Conservation (phyloP, 2,329 filamentous ascomycete species). For the Phaeosphaeriaceae sp. region DNA sequence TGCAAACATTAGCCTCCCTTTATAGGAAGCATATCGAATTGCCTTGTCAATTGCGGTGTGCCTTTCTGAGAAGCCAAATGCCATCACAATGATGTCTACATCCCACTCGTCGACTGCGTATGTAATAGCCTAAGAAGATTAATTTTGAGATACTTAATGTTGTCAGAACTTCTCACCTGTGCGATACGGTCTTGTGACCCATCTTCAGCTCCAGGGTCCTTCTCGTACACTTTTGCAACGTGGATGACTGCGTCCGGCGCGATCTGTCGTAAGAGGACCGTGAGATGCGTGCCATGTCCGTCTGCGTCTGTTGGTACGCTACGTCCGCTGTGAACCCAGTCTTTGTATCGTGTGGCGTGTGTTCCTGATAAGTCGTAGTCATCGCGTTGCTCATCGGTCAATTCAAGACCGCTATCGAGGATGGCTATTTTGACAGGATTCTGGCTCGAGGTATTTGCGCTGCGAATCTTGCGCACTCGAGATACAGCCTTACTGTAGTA, state of each 20-base stretch:
- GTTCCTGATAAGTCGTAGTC: not conserved
- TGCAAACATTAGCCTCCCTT: constrained; percentile 5
- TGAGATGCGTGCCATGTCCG: constrained; percentile 5
- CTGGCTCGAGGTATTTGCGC: no score
- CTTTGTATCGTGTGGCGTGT: not conserved
- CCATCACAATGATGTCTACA: constrained; percentile 12
- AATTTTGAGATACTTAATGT: constrained; percentile 1
- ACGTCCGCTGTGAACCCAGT: not conserved
- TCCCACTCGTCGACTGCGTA: constrained; percentile 7
- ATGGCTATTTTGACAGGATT: constrained; percentile 1
- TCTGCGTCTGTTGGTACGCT: not conserved
- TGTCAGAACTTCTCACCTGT: no score
- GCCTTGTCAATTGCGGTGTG: constrained; percentile 1
- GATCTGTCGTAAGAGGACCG: not conserved
- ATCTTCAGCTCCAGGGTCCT: no score
- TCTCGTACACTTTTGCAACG: no score
- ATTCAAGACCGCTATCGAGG: constrained; percentile 5
- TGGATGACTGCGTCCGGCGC: not conserved
- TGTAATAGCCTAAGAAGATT: constrained; percentile 4
- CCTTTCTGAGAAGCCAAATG: constrained; percentile 6
- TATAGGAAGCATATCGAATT: constrained; percentile 3
- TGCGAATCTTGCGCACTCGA: no score
- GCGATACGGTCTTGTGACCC: no score
- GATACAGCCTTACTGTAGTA: no score
- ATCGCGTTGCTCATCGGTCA: not conserved